Evolutionary conservation across 2,329 filamentous ascomycete genomes (phyloP).

Genomic region (Talaromyces sp.): DNA sequence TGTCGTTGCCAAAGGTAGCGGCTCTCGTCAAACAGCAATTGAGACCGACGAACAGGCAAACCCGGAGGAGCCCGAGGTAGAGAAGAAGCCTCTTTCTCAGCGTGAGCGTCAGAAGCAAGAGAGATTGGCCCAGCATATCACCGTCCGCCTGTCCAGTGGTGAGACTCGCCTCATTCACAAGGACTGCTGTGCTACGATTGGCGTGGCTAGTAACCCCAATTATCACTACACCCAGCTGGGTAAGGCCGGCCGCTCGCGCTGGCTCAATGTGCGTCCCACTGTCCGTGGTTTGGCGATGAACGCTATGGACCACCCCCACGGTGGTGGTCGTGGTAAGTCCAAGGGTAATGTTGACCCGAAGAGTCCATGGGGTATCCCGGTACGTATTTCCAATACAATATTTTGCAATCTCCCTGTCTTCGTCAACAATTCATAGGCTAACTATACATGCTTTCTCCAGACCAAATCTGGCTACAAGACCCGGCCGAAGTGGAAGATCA

Average conservation of each 20-base stretch:
- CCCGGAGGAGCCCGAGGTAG: constrained; percentile 43
- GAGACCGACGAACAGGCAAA: constrained; percentile 43
- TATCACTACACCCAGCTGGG: constrained; percentile 89
- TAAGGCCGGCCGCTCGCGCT: constrained; percentile 90
- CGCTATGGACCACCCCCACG: constrained; percentile 96
- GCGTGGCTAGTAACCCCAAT: constrained; percentile 89
- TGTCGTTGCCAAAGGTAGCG: constrained; percentile 80
- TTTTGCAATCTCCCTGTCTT: background rate
- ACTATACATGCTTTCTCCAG: constrained; percentile 31
- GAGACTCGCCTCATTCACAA: constrained; percentile 88
- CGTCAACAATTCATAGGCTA: background rate
- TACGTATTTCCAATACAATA: constrained; percentile 55
- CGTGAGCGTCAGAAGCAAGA: constrained; percentile 47
- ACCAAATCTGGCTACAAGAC: constrained; percentile 77
- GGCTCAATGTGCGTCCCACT: constrained; percentile 91
- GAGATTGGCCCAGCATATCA: constrained; percentile 76
- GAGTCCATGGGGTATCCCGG: constrained; percentile 93
- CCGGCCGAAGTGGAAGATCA: constrained; percentile 81
- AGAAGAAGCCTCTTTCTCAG: constrained; percentile 38
- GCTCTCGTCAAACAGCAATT: constrained; percentile 58
- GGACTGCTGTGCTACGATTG: constrained; percentile 92
- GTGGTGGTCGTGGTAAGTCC: constrained; percentile 98
- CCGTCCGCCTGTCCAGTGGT: constrained; percentile 85
- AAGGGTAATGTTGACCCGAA: constrained; percentile 97
- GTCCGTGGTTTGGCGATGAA: constrained; percentile 99